Conservation (phyloP, 2,329 filamentous ascomycete genomes). For the Blastomyces emzantsi region DNA sequence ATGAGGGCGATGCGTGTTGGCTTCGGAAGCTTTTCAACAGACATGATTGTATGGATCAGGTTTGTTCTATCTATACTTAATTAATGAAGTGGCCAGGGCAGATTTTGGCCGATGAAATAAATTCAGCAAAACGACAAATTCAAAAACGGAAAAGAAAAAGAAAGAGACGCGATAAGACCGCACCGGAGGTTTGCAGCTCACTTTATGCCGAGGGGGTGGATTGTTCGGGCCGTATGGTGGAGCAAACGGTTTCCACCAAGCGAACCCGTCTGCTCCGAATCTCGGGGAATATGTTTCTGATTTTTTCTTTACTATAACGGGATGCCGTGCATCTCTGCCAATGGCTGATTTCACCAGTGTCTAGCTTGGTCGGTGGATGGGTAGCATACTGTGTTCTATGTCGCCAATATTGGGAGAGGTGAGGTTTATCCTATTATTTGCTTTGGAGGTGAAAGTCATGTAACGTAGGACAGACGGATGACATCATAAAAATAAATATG, state of each 20-base stretch:
- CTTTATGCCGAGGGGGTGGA: neutral
- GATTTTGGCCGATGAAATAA: neutral
- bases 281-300: neutral
- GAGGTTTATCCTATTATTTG: too few relatives aligned
- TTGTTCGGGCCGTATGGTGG: neutral
- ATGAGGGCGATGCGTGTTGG: slow-evolving; percentile 26
- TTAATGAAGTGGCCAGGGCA: neutral
- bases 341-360: neutral
- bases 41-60: neutral
- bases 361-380: too few relatives aligned
- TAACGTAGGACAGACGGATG: too few relatives aligned
- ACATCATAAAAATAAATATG: too few relatives aligned
- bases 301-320: neutral
- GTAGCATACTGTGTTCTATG: too few relatives aligned
- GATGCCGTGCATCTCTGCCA: neutral
- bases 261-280: neutral
- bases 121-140: too few relatives aligned
- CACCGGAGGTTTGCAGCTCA: too few relatives aligned
- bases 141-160: too few relatives aligned
- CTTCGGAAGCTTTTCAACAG: neutral
- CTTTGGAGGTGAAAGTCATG: too few relatives aligned
- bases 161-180: neutral
- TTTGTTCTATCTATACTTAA: neutral
- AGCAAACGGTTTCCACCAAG: neutral
- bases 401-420: too few relatives aligned